Evolutionary conservation across 2,329 filamentous ascomycete species (phyloP).

Genomic region (Epichloe sp.): DNA sequence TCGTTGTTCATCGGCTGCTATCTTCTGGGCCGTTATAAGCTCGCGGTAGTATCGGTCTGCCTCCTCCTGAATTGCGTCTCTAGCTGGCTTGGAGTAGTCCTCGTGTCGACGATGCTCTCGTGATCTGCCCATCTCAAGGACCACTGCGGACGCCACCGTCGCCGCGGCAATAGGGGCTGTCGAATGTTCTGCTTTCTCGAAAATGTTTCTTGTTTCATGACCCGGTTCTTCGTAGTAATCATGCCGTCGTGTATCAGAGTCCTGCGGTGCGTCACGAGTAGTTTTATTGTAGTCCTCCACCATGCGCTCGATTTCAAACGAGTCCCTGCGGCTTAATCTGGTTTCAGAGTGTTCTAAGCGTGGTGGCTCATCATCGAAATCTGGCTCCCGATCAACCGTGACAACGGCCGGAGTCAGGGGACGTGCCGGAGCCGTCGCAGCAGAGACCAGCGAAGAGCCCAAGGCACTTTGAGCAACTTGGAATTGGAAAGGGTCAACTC

Average conservation of each 20-base stretch:
- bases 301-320: conserved; percentile 30
- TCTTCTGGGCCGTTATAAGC: conserved; percentile 37
- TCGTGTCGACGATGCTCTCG: conserved; percentile 19
- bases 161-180: conserved; percentile 35
- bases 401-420: conserved; percentile 37
- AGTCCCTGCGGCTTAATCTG: conserved; percentile 36
- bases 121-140: conserved; percentile 26
- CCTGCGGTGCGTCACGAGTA: conserved; percentile 8
- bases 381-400: conserved; percentile 41
- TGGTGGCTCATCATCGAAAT: conserved; percentile 28
- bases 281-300: conserved; percentile 18
- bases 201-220: conserved; percentile 30
- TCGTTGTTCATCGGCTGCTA: conserved; percentile 39
- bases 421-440: conserved; percentile 12
- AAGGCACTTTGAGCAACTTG: conserved; percentile 38
- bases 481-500: conserved; percentile 44
- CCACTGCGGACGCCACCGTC: conserved; percentile 33
- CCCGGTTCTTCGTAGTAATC: conserved; percentile 25
- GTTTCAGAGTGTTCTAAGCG: conserved; percentile 15
- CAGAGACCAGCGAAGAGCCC: neutral
- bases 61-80: conserved; percentile 40
- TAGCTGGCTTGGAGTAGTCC: conserved; percentile 14
- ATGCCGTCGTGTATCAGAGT: conserved; percentile 11
- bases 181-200: conserved; percentile 32
- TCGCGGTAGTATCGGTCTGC: conserved; percentile 47